Base-by-base conservation (phyloP, 2,329 filamentous ascomycete species). In the Pseudogymnoascus sp. region DNA sequence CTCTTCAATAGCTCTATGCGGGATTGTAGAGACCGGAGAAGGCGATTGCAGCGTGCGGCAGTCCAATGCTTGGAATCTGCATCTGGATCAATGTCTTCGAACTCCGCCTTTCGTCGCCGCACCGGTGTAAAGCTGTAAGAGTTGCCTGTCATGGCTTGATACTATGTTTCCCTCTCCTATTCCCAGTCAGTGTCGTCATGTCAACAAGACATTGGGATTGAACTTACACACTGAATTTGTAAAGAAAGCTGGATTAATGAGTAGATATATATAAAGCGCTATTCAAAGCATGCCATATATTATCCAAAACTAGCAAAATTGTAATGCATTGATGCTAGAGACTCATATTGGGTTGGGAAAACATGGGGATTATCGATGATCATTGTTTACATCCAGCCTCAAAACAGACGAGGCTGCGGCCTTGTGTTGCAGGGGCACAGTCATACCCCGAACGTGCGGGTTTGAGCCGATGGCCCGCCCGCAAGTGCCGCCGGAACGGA, bases 1-100 rank as follows among this genome's bases (percentile, higher is more conserved):
- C 74, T 78, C 23, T 72, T 73, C 2, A 80, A 67, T 37, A 76
- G 74, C 65, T 74, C 71, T 37, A 80, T 74, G 49, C 77, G 72
- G 11, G 78, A 79, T 28, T 76, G 72, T 62, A 80, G 67, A 6
- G 77, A 75, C 34, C 78, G 76, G 36, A 80, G 72, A 43, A 80
- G 67, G 21, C 77, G 75, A 62, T 78, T 73, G 62, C 78, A 79
- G 64, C 77, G 74, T 36, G 77, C 72, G 21, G 77, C 70, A 9
- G 77, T 79, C 78, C 78, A 76, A n/a, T 40, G 28, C 11, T 62
- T 42, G 25, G 25, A 34, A 16, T 62, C 60, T 64, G 71, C 69
- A 60, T 69, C 66, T 46, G 68, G 66, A 11, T 60, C 53, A 42
- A 69, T 66, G 9, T 64, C 63, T 36, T 66, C 38, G 18, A 66